Evolutionary conservation across 108 stramenopile genomes (phyloP), one percentile per base, ranked within the genome.

Genomic region (Ochromonas danica): DNA sequence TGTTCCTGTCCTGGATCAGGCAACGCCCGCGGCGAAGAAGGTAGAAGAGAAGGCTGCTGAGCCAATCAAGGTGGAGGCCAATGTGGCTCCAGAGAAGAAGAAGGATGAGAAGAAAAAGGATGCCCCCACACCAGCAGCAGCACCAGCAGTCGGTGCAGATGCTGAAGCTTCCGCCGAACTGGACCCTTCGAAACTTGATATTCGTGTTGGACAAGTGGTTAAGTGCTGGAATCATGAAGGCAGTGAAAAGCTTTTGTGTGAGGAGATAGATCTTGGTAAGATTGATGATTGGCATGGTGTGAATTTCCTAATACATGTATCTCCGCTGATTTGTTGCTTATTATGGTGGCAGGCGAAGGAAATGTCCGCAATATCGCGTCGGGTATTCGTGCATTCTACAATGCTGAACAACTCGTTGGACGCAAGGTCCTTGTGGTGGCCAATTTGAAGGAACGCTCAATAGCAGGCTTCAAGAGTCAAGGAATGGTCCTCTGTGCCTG

Each of bases 401-500:
- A 86, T 74, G 95, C 94, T 27, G 88, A 93, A 82, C 93, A 96
- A 93, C 89, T 94, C 79, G 88, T 93, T 71, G 94, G 93, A 2
- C 89, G 91, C 61, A 80, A 92, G 63, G 86, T 98, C 43, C 82
- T 97, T 71, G 97, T 99, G 17, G 93, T 98, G 61, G 86, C 92
- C 72, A 99, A 99, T 83, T 85, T 99, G 77, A 98, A 97, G 89
- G 85, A 96, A n/a, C 94, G 95, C 82, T 95, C 94, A 78, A 85
- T 98, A 17, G 94, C 92, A 1, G 94, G 93, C 31, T 98, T 98
- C 88, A 90, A 89, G 81, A 91, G 90, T 22, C 89, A 94, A 78
- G 97, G 99, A 25, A 99, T 99, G 99, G 99, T 99, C 39, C 85
- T 99, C 39, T 96, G 96, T 81, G 97, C 97, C 0, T 90, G 88